A percentile compares a stretch with the other conserved stretches of the same genome.
Conservation (phyloP, 2,329 filamentous ascomycete genomes). For the Phaeosphaeria sp. region DNA sequence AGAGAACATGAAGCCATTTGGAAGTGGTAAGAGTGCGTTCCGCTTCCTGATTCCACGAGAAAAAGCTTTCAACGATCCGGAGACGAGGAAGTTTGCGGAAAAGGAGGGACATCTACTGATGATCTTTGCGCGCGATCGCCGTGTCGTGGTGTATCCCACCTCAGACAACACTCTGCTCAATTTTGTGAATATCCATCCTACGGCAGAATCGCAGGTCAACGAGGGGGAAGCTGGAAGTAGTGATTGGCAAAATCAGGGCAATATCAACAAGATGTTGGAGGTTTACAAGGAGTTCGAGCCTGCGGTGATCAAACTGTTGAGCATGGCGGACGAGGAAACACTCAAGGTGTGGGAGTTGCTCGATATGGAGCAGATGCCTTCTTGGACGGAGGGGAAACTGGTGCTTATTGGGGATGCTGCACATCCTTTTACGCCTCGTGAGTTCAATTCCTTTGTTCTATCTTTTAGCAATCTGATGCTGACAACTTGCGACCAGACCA, state of each 20-base stretch:
- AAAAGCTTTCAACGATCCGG: conserved; percentile 49
- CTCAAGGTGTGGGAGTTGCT: conserved; percentile 47
- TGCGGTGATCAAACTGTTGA: conserved; percentile 43
- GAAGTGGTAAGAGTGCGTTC: conserved; percentile 64
- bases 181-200: conserved; percentile 53
- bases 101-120: conserved; percentile 52
- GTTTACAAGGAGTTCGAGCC: conserved; percentile 49
- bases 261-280: conserved; percentile 49
- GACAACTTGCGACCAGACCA: conserved; percentile 49
- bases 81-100: conserved; percentile 47
- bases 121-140: conserved; percentile 51
- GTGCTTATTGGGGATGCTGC: conserved; percentile 71
- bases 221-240: conserved; percentile 12
- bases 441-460: no score
- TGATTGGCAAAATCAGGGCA: conserved; percentile 48
- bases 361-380: conserved; percentile 66
- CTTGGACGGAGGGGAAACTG: conserved; percentile 61
- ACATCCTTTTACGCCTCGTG: conserved; percentile 70
- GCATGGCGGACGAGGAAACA: conserved; percentile 47
- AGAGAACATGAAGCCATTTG: conserved; percentile 47
- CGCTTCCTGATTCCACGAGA: conserved; percentile 61
- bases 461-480: no score
- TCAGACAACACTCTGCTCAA: conserved; percentile 56
- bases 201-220: conserved; percentile 33
- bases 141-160: conserved; percentile 58